Evolutionary conservation across 2,329 filamentous ascomycete genomes (phyloP), one percentile per base, ranked within the genome.

Genomic region (Alternaria brassicicola): DNA sequence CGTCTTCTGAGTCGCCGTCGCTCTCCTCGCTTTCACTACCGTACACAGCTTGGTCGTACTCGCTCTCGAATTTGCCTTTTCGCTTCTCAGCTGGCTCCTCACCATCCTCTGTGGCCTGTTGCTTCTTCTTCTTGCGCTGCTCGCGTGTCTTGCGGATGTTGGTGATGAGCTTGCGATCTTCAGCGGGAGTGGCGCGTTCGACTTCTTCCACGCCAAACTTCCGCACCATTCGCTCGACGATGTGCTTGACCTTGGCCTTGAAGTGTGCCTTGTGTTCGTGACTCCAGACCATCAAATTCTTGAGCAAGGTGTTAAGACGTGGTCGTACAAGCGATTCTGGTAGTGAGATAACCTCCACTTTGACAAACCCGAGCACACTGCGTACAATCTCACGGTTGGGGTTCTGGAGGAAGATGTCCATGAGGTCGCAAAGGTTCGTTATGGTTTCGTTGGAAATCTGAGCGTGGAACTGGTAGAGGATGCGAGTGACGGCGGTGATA

Each of bases 191-290:
- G 76, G 91, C 84, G 64, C 86, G 86, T 78, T 95, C 91, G 12
- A 99, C 86, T 28, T 87, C 79, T 2, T 94, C 89, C 43, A 90
- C 90, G 46, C 95, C 93, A 73, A 97, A 98, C 55, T 94, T 88
- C 46, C 94, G 88, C 21, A 98, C 90, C 85, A 97, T 92, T 51
- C 95, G 88, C 80, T 99, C 95, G 15, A 99, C 82, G 63, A 99
- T 98, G 74, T 97, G 93, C 86, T 97, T 98, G 67, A 99, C 93
- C 82, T 98, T 99, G 48, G 91, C 89, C 72, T 94, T 92, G 81
- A 99, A 95, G 75, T 96, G 93, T 12, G 93, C 93, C 81, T 98
- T 98, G 83, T 99, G 96, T 79, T 99, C 95, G 78, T 97, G 92
- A 74, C 91, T 93, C 94, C 95, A 99, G 39, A 93, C 88, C 83